Evolutionary conservation across 371 early-diverging fungal genomes (phyloP).

Genomic region (Fennellomyces sp.): DNA sequence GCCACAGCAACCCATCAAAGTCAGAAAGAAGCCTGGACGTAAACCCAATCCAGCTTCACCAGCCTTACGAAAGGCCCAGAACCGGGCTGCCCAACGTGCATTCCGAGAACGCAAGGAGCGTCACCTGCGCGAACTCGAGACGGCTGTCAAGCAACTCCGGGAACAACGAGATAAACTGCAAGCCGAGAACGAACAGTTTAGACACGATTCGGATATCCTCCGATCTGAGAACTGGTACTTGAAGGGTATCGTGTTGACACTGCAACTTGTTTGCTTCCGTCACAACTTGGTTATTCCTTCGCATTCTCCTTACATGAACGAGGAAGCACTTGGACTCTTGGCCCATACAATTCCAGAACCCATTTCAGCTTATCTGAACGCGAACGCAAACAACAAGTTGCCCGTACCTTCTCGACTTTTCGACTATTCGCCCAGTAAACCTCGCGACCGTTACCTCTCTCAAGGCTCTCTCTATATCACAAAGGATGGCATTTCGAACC

Average conservation of each 20-base stretch:
- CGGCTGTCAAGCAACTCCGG: slow-evolving; percentile 62
- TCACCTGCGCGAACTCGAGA: slow-evolving; percentile 70
- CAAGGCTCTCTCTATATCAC: slow-evolving; percentile 36
- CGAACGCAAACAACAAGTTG: slow-evolving; percentile 44
- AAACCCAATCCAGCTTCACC: slow-evolving; percentile 78
- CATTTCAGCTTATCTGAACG: slow-evolving; percentile 40
- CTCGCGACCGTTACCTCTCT: slow-evolving; percentile 31
- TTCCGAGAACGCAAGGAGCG: slow-evolving; percentile 82
- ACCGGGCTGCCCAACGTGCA: slow-evolving; percentile 81
- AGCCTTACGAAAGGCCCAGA: slow-evolving; percentile 79
- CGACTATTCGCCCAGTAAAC: slow-evolving; percentile 28
- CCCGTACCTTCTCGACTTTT: slow-evolving; percentile 28
- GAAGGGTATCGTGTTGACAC: slow-evolving; percentile 56
- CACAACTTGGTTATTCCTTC: slow-evolving; percentile 48
- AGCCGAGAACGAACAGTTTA: slow-evolving; percentile 57
- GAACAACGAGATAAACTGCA: slow-evolving; percentile 52
- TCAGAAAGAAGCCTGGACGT: slow-evolving; percentile 80
- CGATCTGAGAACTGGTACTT: slow-evolving; percentile 66
- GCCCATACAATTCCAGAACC: slow-evolving; percentile 44
- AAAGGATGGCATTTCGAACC: slow-evolving; percentile 25
- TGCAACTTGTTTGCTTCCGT: slow-evolving; percentile 53
- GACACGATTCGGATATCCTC: slow-evolving; percentile 53
- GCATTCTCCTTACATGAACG: slow-evolving; percentile 44
- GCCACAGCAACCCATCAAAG: slow-evolving; percentile 34
- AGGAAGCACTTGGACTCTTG: slow-evolving; percentile 32